Conservation (phyloP, 2,329 filamentous ascomycete species). For the Monascus ruber region DNA sequence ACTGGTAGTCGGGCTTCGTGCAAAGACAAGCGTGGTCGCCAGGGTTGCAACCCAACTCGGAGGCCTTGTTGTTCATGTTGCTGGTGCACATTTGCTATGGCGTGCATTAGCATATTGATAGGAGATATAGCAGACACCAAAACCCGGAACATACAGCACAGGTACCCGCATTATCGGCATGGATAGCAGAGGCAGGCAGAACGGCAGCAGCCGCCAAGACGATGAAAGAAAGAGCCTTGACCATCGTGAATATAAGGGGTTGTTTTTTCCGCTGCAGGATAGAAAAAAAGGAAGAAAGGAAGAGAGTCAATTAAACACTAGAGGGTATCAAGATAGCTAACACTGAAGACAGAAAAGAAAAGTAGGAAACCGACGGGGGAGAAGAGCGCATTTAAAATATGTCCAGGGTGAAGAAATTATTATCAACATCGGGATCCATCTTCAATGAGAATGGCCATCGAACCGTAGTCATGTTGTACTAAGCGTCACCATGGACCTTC, state of each 20-base stretch:
- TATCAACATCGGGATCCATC: no score
- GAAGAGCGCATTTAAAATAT: no score
- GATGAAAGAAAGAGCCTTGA: not conserved
- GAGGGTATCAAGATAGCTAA: not conserved
- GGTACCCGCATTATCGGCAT: not conserved
- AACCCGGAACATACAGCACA: not conserved
- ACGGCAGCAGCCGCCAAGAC: not conserved
- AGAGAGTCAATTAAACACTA: not conserved
- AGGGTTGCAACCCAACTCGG: conserved; percentile 27
- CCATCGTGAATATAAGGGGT: not conserved
- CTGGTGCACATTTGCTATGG: conserved; percentile 32
- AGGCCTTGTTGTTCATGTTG: conserved; percentile 33
- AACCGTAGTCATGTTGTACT: no score
- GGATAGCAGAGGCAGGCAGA: not conserved
- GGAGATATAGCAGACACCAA: no score
- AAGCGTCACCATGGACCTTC: no score
- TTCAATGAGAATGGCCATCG: no score
- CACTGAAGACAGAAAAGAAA: no score
- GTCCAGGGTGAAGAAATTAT: no score
- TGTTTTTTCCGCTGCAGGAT: not conserved
- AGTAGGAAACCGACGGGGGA: no score
- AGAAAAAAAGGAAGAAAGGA: not conserved
- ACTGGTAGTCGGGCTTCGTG: conserved; percentile 28
- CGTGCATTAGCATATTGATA: conserved; percentile 5
- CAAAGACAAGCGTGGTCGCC: conserved; percentile 31